These are phyloP conservation scores for Torulaspora globosa DNA, from an alignment of 1,139 yeast species.

Conservation along the genomic window DNA sequence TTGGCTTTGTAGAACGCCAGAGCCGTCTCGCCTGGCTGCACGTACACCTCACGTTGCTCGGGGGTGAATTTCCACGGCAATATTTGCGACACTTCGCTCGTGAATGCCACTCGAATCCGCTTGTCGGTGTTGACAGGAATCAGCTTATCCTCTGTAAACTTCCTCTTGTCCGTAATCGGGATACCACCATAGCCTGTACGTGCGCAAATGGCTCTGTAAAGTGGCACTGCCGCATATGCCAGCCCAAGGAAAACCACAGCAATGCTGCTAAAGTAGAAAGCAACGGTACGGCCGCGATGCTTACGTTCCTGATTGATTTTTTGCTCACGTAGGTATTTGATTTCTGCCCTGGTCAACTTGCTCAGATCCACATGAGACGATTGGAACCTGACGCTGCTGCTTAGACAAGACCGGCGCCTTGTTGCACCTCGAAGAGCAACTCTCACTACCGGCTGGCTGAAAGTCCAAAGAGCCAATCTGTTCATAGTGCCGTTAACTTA, in stretches of 20 bases:
- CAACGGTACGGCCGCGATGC: slow-evolving; percentile 48
- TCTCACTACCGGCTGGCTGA: slow-evolving; percentile 2
- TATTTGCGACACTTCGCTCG: slow-evolving; percentile 86
- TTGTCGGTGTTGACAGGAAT: slow-evolving; percentile 84
- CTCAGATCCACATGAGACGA: slow-evolving; percentile 24
- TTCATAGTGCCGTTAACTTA: slow-evolving; percentile 1
- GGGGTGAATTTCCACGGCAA: slow-evolving; percentile 97
- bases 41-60: slow-evolving; percentile 87
- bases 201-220: slow-evolving; percentile 87
- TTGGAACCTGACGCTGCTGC: background rate
- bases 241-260: slow-evolving; percentile 72
- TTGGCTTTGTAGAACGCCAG: slow-evolving; percentile 92
- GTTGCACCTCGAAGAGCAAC: background rate
- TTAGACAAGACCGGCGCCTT: background rate
- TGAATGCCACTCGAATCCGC: slow-evolving; percentile 76
- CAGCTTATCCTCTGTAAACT: slow-evolving; percentile 81
- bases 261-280: slow-evolving; percentile 68
- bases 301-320: slow-evolving; percentile 36
- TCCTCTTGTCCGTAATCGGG: slow-evolving; percentile 79
- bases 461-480: background rate
- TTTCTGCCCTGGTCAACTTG: slow-evolving; percentile 34
- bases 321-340: slow-evolving; percentile 35
- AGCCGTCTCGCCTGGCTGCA: slow-evolving; percentile 97
- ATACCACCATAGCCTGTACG: slow-evolving; percentile 96
- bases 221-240: slow-evolving; percentile 87